These are phyloP conservation scores for Psilocybe mexicana DNA, from an alignment of 1,284 basidiomycete species.

Conservation along the genomic window DNA sequence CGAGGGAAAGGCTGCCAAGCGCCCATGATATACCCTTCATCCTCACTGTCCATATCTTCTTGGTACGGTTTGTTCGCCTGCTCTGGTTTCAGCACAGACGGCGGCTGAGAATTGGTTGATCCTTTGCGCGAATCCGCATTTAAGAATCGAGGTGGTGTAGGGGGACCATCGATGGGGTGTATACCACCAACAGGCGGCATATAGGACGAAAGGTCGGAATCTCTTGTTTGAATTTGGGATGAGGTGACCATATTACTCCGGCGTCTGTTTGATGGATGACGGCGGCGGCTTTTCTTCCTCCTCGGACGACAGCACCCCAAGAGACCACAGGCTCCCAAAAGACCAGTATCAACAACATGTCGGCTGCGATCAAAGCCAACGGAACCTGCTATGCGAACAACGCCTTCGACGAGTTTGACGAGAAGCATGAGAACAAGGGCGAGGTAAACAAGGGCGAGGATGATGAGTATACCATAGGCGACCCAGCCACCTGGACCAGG, in stretches of 20 bases:
- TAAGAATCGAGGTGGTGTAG: constrained; percentile 38
- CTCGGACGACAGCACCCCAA: constrained; percentile 73
- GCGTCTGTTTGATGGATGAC: constrained; percentile 19
- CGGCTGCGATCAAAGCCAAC: constrained; percentile 86
- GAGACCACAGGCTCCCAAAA: constrained; percentile 80
- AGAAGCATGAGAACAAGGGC: constrained; percentile 79
- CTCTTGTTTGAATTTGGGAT: constrained; percentile 22
- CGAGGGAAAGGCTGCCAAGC: constrained; percentile 76
- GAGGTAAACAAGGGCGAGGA: constrained; percentile 84
- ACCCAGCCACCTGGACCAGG: constrained; percentile 85
- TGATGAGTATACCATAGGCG: constrained; percentile 87
- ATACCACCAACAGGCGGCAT: constrained; percentile 29
- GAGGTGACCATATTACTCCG: constrained; percentile 12
- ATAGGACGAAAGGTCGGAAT: constrained; percentile 47
- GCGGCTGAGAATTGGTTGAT: constrained; percentile 63
- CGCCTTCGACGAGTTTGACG: constrained; percentile 83
- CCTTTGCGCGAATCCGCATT: constrained; percentile 41
- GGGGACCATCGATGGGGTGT: constrained; percentile 19
- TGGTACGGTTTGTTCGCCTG: constrained; percentile 74
- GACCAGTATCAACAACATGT: constrained; percentile 79
- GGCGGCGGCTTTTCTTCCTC: constrained; percentile 37
- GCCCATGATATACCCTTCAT: constrained; percentile 84
- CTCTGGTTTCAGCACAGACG: constrained; percentile 75
- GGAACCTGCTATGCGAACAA: constrained; percentile 76
- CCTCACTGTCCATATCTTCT: constrained; percentile 65